phyloP scores from a whole-genome alignment of 495 filamentous ascomycete genomes.

The Xylaria venustula region DNA sequence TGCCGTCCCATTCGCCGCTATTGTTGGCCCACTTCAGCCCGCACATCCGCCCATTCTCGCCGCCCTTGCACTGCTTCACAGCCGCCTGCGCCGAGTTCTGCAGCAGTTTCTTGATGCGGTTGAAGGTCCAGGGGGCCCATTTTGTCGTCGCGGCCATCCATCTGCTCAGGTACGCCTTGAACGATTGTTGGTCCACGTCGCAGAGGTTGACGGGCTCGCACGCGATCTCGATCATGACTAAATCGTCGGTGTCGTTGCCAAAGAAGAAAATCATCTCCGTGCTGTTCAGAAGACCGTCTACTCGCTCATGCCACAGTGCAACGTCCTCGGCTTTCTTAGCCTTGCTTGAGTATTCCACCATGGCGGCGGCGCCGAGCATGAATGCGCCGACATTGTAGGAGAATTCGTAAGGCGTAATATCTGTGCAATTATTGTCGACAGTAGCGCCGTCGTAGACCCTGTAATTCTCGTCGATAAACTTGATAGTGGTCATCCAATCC shows the following conservation, averaged over 20 bases:
- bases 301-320: slow-evolving; percentile 51
- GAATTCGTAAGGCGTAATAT: slow-evolving; percentile 56
- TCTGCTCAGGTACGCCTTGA: slow-evolving; percentile 70
- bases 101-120: slow-evolving; percentile 61
- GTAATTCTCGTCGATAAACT: slow-evolving; percentile 49
- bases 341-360: slow-evolving; percentile 39
- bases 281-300: slow-evolving; percentile 52
- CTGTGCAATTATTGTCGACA: slow-evolving; percentile 49
- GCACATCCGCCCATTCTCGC: slow-evolving; percentile 60
- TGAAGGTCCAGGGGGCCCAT: slow-evolving; percentile 63
- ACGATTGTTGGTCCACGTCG: slow-evolving; percentile 66
- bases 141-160: slow-evolving; percentile 75
- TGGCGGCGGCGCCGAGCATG: slow-evolving; percentile 65
- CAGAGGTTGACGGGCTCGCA: slow-evolving; percentile 65
- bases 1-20: slow-evolving; percentile 51
- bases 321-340: slow-evolving; percentile 45
- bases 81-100: slow-evolving; percentile 63
- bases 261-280: slow-evolving; percentile 56
- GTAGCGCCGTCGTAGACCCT: slow-evolving; percentile 60
- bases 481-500: slow-evolving; percentile 59
- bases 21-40: slow-evolving; percentile 66
- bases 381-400: slow-evolving; percentile 70
- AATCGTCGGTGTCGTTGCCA: slow-evolving; percentile 29
- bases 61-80: slow-evolving; percentile 61
- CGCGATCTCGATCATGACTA: slow-evolving; percentile 65